Conservation (phyloP, 106 monocot genomes). For the Acorus gramineus region DNA sequence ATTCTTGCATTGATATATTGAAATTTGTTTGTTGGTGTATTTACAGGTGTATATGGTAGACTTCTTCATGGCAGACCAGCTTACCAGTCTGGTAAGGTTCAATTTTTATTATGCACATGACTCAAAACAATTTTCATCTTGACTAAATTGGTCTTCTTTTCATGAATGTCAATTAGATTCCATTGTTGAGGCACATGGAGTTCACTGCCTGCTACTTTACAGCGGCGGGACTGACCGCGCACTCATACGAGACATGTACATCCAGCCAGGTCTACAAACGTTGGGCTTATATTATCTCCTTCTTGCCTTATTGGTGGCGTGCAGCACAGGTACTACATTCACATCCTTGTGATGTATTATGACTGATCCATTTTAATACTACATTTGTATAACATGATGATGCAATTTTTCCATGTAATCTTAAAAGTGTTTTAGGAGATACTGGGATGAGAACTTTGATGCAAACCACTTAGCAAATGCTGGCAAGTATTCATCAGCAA, state of each 20-base stretch:
- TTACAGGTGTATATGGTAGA: too few species aligned
- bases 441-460: conserved; percentile 85
- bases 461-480: conserved; percentile 76
- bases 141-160: not conserved
- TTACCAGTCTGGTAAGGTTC: too few species aligned
- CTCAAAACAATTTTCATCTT: too few species aligned
- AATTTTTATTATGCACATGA: too few species aligned
- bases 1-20: not conserved
- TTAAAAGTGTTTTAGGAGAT: conserved; percentile 71
- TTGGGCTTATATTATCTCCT: conserved; percentile 67
- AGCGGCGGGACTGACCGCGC: conserved; percentile 35
- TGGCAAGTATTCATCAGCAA: conserved; percentile 89
- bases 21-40: not conserved
- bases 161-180: conserved; percentile 37
- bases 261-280: conserved; percentile 55
- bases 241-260: conserved; percentile 59
- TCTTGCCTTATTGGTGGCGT: conserved; percentile 95
- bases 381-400: too few species aligned
- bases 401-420: not conserved
- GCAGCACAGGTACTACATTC: conserved; percentile 67
- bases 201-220: conserved; percentile 83
- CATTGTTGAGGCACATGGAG: conserved; percentile 82
- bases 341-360: too few species aligned
- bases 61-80: too few species aligned
- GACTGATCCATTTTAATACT: too few species aligned